Evolutionary conservation across 257 asterid species (phyloP).

Genomic region (Perilla frutescens): DNA sequence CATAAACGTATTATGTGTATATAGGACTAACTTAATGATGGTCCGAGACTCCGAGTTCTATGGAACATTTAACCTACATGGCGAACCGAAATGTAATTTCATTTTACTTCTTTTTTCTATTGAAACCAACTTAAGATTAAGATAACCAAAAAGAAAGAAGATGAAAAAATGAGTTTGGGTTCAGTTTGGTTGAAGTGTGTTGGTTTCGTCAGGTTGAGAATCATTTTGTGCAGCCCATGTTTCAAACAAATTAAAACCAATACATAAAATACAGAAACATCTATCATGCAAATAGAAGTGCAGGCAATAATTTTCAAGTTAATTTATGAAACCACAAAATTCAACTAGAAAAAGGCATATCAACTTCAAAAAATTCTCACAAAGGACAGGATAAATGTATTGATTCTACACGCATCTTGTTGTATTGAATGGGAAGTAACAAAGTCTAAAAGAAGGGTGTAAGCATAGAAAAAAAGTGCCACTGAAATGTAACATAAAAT

Average conservation of each 20-base stretch:
- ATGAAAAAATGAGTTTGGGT: too few species aligned
- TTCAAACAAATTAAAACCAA: not conserved
- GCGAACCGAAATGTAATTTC: not conserved
- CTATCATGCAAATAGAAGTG: not conserved
- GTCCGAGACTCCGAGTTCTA: too few species aligned
- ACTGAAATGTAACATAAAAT: slow-evolving; percentile 16
- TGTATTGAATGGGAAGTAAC: not conserved
- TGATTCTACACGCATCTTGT: slow-evolving; percentile 13
- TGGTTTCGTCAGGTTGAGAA: not conserved
- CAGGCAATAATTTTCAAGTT: slow-evolving; percentile 5
- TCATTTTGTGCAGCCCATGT: not conserved
- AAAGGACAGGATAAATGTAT: not conserved
- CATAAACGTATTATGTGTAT: too few species aligned
- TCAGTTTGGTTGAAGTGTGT: not conserved
- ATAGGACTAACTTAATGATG: too few species aligned
- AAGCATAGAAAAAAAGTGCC: not conserved
- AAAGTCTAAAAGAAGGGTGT: slow-evolving; percentile 8
- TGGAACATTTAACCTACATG: too few species aligned
- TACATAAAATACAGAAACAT: not conserved
- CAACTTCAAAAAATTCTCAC: not conserved
- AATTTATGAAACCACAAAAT: too few species aligned
- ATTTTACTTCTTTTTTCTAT: not conserved
- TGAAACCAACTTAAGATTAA: not conserved
- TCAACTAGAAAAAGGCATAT: not conserved
- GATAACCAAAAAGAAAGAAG: too few species aligned